Evolutionary conservation across 2,329 filamentous ascomycete species (phyloP).

Genomic region (Albifimbria verrucaria): DNA sequence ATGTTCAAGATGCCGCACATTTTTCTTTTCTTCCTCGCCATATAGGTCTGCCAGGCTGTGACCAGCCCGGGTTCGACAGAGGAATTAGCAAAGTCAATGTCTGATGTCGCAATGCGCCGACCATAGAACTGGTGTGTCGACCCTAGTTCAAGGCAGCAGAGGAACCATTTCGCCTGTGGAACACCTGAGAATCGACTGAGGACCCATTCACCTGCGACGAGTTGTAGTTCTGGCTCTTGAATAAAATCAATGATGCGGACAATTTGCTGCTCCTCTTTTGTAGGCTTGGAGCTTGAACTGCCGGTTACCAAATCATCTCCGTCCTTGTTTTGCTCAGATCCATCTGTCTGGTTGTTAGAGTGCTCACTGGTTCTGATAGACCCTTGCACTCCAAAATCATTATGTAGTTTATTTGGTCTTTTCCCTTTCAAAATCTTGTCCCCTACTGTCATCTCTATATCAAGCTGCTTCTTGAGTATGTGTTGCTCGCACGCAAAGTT

Average conservation of each 20-base stretch:
- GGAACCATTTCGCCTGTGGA: slow-evolving; percentile 8
- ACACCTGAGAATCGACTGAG: slow-evolving; percentile 7
- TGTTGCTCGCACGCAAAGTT: slow-evolving; percentile 5
- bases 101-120: slow-evolving; percentile 7
- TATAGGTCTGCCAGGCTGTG: slow-evolving; percentile 7
- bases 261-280: slow-evolving; percentile 4
- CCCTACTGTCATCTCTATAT: slow-evolving; percentile 1
- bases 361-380: background rate
- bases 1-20: slow-evolving; percentile 6
- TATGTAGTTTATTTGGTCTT: background rate
- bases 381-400: background rate
- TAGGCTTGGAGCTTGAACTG: background rate
- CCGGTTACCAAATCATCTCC: background rate
- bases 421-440: background rate
- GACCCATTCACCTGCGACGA: slow-evolving; percentile 10
- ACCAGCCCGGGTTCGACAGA: slow-evolving; percentile 4
- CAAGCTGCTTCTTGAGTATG: slow-evolving; percentile 3
- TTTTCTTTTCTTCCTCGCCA: slow-evolving; percentile 10
- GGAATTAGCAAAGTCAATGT: slow-evolving; percentile 7
- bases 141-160: slow-evolving; percentile 9
- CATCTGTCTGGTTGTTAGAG: background rate
- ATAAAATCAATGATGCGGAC: slow-evolving; percentile 8
- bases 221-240: slow-evolving; percentile 6
- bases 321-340: background rate
- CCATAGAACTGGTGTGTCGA: slow-evolving; percentile 9